Percentiles rank a stretch among this genome's conserved stretches.
Conservation (phyloP, 2,329 filamentous ascomycete genomes). For the Beauveria asiatica region DNA sequence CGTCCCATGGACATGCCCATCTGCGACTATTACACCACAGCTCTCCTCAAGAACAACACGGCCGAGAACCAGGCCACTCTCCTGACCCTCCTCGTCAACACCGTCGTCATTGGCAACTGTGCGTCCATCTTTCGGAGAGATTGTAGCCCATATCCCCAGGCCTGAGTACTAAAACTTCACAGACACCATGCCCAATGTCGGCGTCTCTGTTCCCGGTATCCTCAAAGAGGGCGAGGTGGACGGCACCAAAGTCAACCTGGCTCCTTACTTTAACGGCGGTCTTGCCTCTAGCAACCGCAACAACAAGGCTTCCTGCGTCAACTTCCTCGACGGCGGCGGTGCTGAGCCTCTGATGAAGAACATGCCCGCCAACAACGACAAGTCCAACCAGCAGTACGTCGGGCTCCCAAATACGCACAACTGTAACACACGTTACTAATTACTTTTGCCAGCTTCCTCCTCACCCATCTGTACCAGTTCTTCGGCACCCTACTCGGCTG, state of each 20-base stretch:
- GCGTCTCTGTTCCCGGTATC: conserved; percentile 48
- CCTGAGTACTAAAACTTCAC: background rate
- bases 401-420: background rate
- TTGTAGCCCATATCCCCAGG: too few species aligned
- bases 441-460: conserved; percentile 34
- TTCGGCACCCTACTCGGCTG: conserved; percentile 52
- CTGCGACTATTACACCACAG: conserved; percentile 56
- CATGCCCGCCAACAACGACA: conserved; percentile 41
- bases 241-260: conserved; percentile 44
- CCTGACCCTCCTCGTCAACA: conserved; percentile 51
- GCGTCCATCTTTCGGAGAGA: conserved; percentile 12
- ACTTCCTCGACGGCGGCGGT: conserved; percentile 54
- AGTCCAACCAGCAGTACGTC: conserved; percentile 47
- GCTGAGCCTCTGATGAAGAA: conserved; percentile 46
- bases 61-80: conserved; percentile 48
- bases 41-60: conserved; percentile 50
- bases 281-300: conserved; percentile 46
- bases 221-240: conserved; percentile 41
- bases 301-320: conserved; percentile 38
- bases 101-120: conserved; percentile 56
- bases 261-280: conserved; percentile 50
- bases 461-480: conserved; percentile 55
- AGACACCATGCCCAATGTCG: conserved; percentile 46
- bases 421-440: background rate
- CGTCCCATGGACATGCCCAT: conserved; percentile 42